Evolutionary conservation across 2,329 filamentous ascomycete genomes (phyloP).

Genomic region (Verticillium longisporum): DNA sequence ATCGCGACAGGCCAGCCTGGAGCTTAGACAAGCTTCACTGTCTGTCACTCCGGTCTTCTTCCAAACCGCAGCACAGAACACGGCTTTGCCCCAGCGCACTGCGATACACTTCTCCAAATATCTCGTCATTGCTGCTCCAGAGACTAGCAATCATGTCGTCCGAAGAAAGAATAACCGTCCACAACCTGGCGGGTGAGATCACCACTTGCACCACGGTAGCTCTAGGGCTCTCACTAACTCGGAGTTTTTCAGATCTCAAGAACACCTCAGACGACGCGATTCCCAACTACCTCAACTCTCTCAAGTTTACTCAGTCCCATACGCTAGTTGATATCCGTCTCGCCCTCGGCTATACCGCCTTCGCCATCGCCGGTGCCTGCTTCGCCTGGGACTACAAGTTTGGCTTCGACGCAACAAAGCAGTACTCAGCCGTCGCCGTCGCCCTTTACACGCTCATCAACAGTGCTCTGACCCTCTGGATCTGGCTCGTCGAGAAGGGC

Average conservation of each 20-base stretch:
- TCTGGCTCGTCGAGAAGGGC: constrained; percentile 74
- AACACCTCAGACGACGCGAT: constrained; percentile 95
- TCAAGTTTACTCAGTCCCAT: constrained; percentile 80
- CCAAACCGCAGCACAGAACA: not conserved
- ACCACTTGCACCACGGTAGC: not conserved
- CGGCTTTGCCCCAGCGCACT: not conserved
- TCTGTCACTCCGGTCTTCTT: not conserved
- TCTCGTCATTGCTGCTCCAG: not conserved
- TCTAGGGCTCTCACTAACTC: constrained; percentile 8
- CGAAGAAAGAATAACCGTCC: constrained; percentile 55
- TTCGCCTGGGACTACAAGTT: constrained; percentile 90
- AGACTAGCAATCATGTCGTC: constrained; percentile 27
- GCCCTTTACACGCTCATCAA: constrained; percentile 75
- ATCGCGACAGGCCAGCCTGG: constrained; percentile 7
- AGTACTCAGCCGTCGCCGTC: constrained; percentile 74
- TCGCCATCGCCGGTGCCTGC: constrained; percentile 71
- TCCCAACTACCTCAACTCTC: constrained; percentile 82
- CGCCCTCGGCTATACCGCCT: constrained; percentile 73
- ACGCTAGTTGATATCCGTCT: constrained; percentile 76
- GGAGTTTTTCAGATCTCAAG: constrained; percentile 67
- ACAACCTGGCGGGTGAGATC: constrained; percentile 55
- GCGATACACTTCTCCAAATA: not conserved
- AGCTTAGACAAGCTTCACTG: constrained; percentile 6
- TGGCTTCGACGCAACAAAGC: constrained; percentile 81
- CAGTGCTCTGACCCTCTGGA: constrained; percentile 72